Evolutionary conservation across 164 flowering plant genomes (phyloP).

Genomic region (Sextonia rubra): DNA sequence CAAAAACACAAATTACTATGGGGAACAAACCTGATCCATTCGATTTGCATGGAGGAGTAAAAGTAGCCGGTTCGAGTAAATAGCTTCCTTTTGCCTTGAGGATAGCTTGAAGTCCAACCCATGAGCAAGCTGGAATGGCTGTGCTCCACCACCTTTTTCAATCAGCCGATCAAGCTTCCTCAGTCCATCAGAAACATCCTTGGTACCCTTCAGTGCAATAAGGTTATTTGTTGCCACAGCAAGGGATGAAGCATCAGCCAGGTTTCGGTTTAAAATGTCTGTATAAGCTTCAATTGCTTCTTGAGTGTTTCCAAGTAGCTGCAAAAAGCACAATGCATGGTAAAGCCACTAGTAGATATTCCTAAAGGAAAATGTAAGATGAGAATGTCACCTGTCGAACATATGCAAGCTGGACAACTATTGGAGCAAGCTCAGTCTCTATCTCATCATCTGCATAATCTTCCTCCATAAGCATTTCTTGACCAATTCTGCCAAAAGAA

Average conservation of each 20-base stretch:
- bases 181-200: constrained; percentile 74
- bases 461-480: constrained; percentile 83
- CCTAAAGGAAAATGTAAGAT: neutral
- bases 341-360: constrained; percentile 4
- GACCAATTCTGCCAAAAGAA: constrained; percentile 66
- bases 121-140: constrained; percentile 53
- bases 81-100: constrained; percentile 64
- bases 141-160: constrained; percentile 52
- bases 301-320: constrained; percentile 67
- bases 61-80: constrained; percentile 68
- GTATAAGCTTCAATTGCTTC: constrained; percentile 67
- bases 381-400: constrained; percentile 65
- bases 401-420: constrained; percentile 88
- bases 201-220: constrained; percentile 67
- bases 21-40: constrained; percentile 63
- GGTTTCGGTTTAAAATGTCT: constrained; percentile 53
- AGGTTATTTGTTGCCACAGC: constrained; percentile 90
- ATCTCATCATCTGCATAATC: constrained; percentile 83
- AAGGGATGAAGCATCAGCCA: constrained; percentile 76
- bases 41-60: constrained; percentile 83
- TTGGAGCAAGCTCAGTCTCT: constrained; percentile 89
- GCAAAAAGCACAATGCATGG: constrained; percentile 18
- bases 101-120: constrained; percentile 81
- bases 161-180: constrained; percentile 75
- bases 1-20: neutral